Base-by-base conservation (phyloP, 2,329 filamentous ascomycete genomes). In the Fusarium decemcellulare region DNA sequence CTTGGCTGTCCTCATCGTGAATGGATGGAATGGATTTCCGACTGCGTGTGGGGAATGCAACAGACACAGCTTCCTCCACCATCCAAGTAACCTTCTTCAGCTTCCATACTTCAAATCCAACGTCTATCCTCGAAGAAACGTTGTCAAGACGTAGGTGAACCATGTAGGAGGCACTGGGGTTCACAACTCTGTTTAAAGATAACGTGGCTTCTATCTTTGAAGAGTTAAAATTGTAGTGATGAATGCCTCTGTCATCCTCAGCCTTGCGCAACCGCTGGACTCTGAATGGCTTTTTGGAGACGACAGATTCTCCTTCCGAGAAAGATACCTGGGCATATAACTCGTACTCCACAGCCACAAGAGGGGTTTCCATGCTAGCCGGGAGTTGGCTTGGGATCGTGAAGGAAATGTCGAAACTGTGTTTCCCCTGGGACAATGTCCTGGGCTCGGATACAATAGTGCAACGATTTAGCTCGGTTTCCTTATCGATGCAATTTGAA, bases 51-150 rank as follows among this genome's bases (percentile, higher is more conserved):
- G 53, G 53, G 16, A 46, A 27, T 6, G 30, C 5, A 7, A 29
- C 6, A 4, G 40, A 36, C 12, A 46, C 11, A 34, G 53, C 34
- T 18, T 56, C 53, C 23, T 56, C 40, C n/a, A 56, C n/a, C 8
- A 10, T 56, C 53, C 53, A 56, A 16, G 40, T 44, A 5, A 56
- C 8, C 10, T 46, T 56, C 8, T 29, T 27, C 9, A 56, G 53
- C 23, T 56, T 44, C 53, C 53, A 56, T 7, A 29, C 40, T 23
- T 56, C 53, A 16, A 46, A 15, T 5, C 53, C 53, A 2, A 46
- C 16, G 0, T 23, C 29, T 8, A 18, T 8, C 3, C 10, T 12
- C 8, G 40, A 46, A 5, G 29, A 14, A 40, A 56, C 12, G 18
- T 40, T 36, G 15, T 56, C 29, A 6, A 56, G 29, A 0, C 30